Conservation (phyloP, 2,329 filamentous ascomycete species). For the Saccharata proteae region DNA sequence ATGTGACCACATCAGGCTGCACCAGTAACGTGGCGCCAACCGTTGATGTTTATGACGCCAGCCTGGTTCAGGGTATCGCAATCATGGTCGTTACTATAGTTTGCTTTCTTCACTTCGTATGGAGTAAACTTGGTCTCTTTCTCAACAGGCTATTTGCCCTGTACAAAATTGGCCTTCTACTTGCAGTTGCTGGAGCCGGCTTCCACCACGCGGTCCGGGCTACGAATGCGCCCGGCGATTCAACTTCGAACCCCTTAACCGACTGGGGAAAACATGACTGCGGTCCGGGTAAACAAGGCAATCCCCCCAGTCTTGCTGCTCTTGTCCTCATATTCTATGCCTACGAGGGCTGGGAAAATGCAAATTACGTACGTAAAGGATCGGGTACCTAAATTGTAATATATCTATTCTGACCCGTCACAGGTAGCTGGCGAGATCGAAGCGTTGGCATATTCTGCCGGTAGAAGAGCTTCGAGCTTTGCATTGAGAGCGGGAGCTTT, state of each 20-base stretch:
- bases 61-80: constrained; percentile 23
- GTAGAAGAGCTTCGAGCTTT: no score
- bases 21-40: no score
- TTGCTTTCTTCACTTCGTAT: constrained; percentile 27
- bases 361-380: constrained; percentile 21
- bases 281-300: constrained; percentile 15
- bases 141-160: constrained; percentile 25
- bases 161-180: constrained; percentile 25
- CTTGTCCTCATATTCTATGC: constrained; percentile 23
- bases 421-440: no score
- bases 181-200: constrained; percentile 18
- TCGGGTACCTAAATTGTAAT: constrained; percentile 20
- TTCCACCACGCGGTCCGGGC: no score
- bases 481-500: constrained; percentile 24
- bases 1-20: no score
- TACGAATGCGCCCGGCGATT: no score
- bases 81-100: constrained; percentile 23
- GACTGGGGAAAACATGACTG: no score
- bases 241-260: no score
- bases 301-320: constrained; percentile 19
- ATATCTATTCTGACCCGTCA: constrained; percentile 13
- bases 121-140: constrained; percentile 21
- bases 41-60: no score
- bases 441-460: no score
- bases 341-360: constrained; percentile 30